Evolutionary conservation across 495 filamentous ascomycete species (phyloP).

Genomic region (Penicillium diatomitis): DNA sequence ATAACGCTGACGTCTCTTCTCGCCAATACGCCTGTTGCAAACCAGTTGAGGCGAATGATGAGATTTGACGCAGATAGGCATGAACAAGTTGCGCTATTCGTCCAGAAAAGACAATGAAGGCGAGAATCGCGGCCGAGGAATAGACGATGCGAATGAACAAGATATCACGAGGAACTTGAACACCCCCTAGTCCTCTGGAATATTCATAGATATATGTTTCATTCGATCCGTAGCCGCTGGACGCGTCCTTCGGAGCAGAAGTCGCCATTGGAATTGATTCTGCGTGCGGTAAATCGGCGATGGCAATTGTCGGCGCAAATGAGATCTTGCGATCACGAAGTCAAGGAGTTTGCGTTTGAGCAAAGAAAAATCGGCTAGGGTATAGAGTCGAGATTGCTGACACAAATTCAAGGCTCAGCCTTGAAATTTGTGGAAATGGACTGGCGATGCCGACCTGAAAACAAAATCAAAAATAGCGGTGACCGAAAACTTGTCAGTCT

Average conservation of each 20-base stretch:
- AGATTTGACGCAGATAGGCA: slow-evolving; percentile 60
- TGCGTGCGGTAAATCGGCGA: neutral
- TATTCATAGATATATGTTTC: slow-evolving; percentile 37
- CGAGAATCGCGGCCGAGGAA: slow-evolving; percentile 38
- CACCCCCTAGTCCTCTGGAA: slow-evolving; percentile 33
- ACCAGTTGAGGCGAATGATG: slow-evolving; percentile 45
- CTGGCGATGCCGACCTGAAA: no score
- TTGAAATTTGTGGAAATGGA: no score
- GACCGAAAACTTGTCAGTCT: no score
- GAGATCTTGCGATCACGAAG: no score
- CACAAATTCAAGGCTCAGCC: no score
- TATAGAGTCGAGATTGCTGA: no score
- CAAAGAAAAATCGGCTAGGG: no score
- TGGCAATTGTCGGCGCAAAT: neutral
- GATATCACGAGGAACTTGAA: slow-evolving; percentile 36
- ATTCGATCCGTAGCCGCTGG: slow-evolving; percentile 28
- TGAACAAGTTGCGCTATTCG: slow-evolving; percentile 55
- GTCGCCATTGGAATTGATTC: slow-evolving; percentile 28
- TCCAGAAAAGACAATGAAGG: slow-evolving; percentile 44
- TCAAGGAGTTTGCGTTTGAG: no score
- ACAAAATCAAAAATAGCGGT: no score
- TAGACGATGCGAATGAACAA: slow-evolving; percentile 36
- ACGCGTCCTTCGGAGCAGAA: slow-evolving; percentile 17
- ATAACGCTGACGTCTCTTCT: slow-evolving; percentile 55
- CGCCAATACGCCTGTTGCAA: slow-evolving; percentile 51